phyloP scores from a whole-genome alignment of 192 early-diverging fungal genomes.

The Backusella tuberculispora region DNA sequence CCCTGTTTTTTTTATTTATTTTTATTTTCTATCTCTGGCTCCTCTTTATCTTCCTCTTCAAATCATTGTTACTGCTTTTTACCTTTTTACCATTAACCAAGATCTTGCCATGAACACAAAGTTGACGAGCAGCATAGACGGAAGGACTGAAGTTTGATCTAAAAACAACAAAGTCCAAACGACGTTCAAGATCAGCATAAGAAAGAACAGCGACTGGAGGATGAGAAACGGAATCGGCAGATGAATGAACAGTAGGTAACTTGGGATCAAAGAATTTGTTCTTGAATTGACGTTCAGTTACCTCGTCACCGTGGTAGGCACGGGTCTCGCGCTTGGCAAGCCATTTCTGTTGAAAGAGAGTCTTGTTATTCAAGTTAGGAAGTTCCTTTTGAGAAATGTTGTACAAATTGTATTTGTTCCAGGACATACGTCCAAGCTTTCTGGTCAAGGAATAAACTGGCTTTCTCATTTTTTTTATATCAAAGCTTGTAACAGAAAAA shows the following conservation, averaged over 20 bases:
- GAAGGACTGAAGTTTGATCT: conserved; percentile 88
- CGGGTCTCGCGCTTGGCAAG: conserved; percentile 89
- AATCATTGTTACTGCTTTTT: background rate
- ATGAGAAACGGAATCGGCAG: conserved; percentile 50
- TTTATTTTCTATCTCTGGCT: background rate
- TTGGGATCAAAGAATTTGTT: conserved; percentile 68
- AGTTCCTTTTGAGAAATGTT: conserved; percentile 68
- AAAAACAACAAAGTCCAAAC: conserved; percentile 94
- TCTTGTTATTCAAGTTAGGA: conserved; percentile 59
- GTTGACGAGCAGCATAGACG: conserved; percentile 82
- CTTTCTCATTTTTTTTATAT: conserved; percentile 35
- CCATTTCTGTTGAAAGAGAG: conserved; percentile 95
- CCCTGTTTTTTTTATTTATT: background rate
- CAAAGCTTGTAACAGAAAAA: background rate
- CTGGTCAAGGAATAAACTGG: conserved; percentile 49
- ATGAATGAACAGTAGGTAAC: conserved; percentile 63
- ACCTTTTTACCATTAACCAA: conserved; percentile 90
- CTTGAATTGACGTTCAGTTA: conserved; percentile 85
- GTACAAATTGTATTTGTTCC: conserved; percentile 93
- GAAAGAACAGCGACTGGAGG: conserved; percentile 76
- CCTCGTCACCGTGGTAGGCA: conserved; percentile 91
- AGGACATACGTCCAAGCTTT: conserved; percentile 89
- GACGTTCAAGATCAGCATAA: conserved; percentile 87
- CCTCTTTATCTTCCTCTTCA: background rate
- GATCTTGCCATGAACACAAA: conserved; percentile 87